Evolutionary conservation across 2,329 filamentous ascomycete genomes (phyloP).

Genomic region (Ciborinia camelliae): DNA sequence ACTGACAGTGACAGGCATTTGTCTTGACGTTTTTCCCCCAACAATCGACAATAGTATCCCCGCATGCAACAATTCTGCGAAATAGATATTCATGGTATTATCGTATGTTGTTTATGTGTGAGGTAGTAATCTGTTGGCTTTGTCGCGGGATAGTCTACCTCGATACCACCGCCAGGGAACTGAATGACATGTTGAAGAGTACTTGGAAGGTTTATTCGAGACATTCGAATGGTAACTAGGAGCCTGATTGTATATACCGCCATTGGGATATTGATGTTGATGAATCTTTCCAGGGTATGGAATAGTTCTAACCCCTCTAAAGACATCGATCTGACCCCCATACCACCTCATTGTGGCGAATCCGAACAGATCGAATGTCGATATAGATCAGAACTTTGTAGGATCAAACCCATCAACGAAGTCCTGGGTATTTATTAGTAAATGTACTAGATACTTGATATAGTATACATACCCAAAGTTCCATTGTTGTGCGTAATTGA

Average conservation of each 20-base stretch:
- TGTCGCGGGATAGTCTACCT: too few relatives aligned
- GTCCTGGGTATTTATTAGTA: constrained; percentile 25
- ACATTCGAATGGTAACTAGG: constrained; percentile 5
- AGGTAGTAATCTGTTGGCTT: too few relatives aligned
- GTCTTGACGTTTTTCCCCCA: too few relatives aligned
- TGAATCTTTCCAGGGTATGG: neutral
- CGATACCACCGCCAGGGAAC: too few relatives aligned
- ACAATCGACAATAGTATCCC: too few relatives aligned
- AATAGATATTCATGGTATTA: too few relatives aligned
- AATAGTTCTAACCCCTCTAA: constrained; percentile 12
- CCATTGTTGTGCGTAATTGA: constrained; percentile 9
- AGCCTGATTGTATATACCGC: neutral
- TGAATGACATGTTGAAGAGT: too few relatives aligned
- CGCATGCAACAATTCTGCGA: too few relatives aligned
- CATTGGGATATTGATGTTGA: neutral
- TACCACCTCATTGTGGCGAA: constrained; percentile 19
- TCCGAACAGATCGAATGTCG: constrained; percentile 23
- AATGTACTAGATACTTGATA: neutral
- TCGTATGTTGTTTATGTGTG: too few relatives aligned
- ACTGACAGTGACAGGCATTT: too few relatives aligned
- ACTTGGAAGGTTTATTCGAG: neutral
- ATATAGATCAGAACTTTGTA: constrained; percentile 21
- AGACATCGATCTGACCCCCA: neutral
- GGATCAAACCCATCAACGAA: constrained; percentile 25
- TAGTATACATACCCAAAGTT: constrained; percentile 22